Evolutionary conservation across 768 basidiomycete genomes (phyloP), one percentile per base, ranked within the genome.

Genomic region (Rubroboletus pulcherrimus): DNA sequence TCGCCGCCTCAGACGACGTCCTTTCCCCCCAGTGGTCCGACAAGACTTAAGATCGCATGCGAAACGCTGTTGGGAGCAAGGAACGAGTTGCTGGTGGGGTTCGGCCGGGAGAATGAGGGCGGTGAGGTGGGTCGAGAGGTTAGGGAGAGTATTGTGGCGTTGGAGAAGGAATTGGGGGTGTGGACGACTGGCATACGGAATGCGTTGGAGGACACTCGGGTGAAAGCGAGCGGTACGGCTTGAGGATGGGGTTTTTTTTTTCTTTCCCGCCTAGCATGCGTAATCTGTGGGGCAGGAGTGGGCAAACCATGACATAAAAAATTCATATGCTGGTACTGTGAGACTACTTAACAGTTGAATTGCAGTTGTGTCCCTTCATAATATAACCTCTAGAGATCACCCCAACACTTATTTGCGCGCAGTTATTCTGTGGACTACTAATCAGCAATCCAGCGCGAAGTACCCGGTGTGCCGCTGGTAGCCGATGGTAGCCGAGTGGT

Each of bases 91-190:
- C 45, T 78, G 59, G 64, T 89, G 35, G 91, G 88, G 4, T 94
- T 95, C 68, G 92, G 93, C 3, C 73, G 65, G 34, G 73, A 66
- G 46, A 87, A 81, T 56, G 84, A 81, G 26, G 93, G 92, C 0
- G 93, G 91, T 0, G 71, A 83, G 58, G 84, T 89, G 1, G 90
- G 91, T 4, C 72, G 62, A 49, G 79, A 83, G 55, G 78, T 91
- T 24, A 73, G 86, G 61, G 80, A 83, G 60, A 72, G 75, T 51
- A 62, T 88, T 11, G 82, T 84, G 15, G 73, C 78, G 2, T 60
- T 91, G 31, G 88, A 91, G 68, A 85, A 78, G 68, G 93, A 96
- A 69, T 64, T 93, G 43, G 80, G 77, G 1, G 79, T 84, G 19
- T 92, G 89, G 89, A 81, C 72, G 56, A 73, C 77, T 34, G 85